phyloP scores from a whole-genome alignment of 2,329 filamentous ascomycete genomes.

The Aspergillus fructus region DNA sequence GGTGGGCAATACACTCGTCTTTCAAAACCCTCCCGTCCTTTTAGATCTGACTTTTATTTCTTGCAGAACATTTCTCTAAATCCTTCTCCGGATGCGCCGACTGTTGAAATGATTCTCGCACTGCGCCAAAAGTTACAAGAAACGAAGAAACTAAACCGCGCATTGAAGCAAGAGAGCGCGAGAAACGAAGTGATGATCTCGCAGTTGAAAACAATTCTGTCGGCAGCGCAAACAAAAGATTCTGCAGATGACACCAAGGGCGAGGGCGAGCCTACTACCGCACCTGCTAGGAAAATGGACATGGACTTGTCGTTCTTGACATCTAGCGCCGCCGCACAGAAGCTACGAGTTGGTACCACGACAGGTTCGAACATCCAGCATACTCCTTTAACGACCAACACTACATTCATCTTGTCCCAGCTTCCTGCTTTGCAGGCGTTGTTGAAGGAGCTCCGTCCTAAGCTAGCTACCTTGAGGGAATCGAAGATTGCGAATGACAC shows the following conservation, averaged over 20 bases:
- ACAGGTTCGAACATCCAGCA: constrained; percentile 35
- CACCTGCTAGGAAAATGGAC: constrained; percentile 22
- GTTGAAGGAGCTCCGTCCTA: constrained; percentile 65
- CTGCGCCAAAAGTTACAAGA: constrained; percentile 74
- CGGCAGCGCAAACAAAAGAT: constrained; percentile 24
- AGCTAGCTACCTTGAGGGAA: constrained; percentile 51
- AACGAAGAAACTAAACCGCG: constrained; percentile 70
- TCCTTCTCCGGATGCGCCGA: constrained; percentile 47
- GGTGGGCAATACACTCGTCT: constrained; percentile 40
- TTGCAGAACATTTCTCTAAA: constrained; percentile 39
- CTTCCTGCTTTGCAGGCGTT: constrained; percentile 74
- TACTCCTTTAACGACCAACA: constrained; percentile 46
- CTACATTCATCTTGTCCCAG: constrained; percentile 75
- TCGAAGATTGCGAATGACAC: constrained; percentile 37
- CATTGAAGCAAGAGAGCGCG: constrained; percentile 67
- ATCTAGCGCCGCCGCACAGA: constrained; percentile 46
- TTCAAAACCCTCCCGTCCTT: background rate
- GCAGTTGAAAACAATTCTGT: constrained; percentile 62
- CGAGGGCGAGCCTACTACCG: constrained; percentile 16
- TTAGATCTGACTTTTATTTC: background rate
- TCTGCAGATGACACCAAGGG: constrained; percentile 16
- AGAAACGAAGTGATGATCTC: constrained; percentile 70
- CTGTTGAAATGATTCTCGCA: constrained; percentile 66
- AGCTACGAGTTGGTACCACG: constrained; percentile 46
- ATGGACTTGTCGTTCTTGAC: constrained; percentile 58